Conservation (phyloP, 192 early-diverging fungal genomes). For the Podila clonocystis region DNA sequence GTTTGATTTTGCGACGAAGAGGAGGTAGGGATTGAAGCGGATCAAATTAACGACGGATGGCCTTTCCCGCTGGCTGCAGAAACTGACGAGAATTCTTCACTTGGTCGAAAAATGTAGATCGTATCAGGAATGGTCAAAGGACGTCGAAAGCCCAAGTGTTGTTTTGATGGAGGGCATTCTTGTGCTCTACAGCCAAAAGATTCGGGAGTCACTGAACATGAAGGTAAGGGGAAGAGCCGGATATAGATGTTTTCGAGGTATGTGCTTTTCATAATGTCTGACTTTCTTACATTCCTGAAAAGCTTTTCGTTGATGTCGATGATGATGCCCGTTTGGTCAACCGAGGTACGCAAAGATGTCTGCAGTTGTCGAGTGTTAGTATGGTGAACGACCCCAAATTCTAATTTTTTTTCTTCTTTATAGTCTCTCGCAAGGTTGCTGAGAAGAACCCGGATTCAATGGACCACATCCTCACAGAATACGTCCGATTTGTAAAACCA, state of each 20-base stretch:
- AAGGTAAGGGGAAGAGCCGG: conserved; percentile 57
- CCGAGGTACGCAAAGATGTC: conserved; percentile 31
- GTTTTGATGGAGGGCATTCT: conserved; percentile 84
- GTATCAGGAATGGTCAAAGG: conserved; percentile 21
- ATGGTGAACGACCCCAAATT: background rate
- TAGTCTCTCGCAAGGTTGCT: conserved; percentile 32
- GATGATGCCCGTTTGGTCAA: conserved; percentile 76
- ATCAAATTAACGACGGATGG: background rate
- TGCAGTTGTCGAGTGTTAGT: no score
- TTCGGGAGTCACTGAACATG: conserved; percentile 78
- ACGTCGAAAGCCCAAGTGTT: conserved; percentile 63
- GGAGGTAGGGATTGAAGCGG: conserved; percentile 39
- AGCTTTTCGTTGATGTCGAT: conserved; percentile 84
- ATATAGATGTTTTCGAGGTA: no score
- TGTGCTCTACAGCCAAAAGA: conserved; percentile 73
- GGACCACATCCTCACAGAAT: conserved; percentile 70
- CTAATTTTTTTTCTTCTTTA: conserved; percentile 15
- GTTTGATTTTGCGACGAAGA: conserved; percentile 67
- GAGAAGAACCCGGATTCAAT: conserved; percentile 50
- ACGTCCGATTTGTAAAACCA: conserved; percentile 84
- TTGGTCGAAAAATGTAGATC: conserved; percentile 2
- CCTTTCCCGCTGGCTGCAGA: background rate
- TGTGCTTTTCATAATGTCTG: no score
- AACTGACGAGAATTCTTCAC: background rate
- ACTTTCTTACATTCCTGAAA: background rate